phyloP scores from a whole-genome alignment of 192 early-diverging fungal species.

The Haplosporangium gracile region DNA sequence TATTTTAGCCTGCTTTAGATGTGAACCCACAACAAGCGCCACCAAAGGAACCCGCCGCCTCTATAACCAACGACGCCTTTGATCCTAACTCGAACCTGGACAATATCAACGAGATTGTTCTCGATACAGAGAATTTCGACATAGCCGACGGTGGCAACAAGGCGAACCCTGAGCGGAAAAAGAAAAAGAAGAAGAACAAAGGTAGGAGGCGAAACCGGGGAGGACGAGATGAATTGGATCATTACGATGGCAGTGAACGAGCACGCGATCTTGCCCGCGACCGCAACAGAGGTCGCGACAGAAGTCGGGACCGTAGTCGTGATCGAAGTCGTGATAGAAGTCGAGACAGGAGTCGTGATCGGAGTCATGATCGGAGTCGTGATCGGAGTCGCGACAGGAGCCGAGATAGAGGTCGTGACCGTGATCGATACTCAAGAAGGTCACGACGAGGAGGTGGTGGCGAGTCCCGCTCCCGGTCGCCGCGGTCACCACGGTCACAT shows the following conservation, averaged over 20 bases:
- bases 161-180: conserved; percentile 21
- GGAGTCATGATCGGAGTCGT: conserved; percentile 16
- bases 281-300: conserved; percentile 24
- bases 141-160: background rate
- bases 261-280: conserved; percentile 29
- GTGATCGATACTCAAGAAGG: conserved; percentile 25
- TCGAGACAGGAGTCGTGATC: conserved; percentile 9
- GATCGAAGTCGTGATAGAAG: conserved; percentile 25
- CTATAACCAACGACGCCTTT: background rate
- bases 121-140: conserved; percentile 32
- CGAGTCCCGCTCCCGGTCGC: conserved; percentile 28
- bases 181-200: conserved; percentile 48
- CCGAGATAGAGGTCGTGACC: background rate
- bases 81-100: conserved; percentile 28
- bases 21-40: background rate
- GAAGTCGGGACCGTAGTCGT: conserved; percentile 12
- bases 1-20: conserved; percentile 2
- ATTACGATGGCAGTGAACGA: conserved; percentile 36
- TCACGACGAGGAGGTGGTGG: conserved; percentile 10
- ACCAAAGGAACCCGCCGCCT: background rate
- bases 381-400: background rate
- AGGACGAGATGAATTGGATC: conserved; percentile 21
- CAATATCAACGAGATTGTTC: conserved; percentile 51
- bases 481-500: conserved; percentile 16
- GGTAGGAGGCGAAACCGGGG: conserved; percentile 17